Evolutionary conservation across 192 early-diverging fungal species (phyloP).

Genomic region (Obelidium mucronatum): DNA sequence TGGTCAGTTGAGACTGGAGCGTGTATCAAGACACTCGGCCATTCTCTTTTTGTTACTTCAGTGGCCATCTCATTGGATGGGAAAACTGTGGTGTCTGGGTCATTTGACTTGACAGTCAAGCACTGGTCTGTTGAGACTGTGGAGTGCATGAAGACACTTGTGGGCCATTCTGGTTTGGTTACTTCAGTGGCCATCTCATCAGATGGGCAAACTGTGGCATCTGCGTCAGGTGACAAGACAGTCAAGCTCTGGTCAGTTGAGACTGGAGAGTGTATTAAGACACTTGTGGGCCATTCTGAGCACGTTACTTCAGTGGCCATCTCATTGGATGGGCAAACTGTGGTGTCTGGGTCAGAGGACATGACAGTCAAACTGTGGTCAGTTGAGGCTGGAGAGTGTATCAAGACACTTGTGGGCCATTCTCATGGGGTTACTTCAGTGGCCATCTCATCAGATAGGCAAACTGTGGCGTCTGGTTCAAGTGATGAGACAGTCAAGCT

Average conservation of each 20-base stretch:
- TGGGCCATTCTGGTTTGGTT: too few relatives aligned
- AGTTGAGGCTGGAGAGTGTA: not conserved
- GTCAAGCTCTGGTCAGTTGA: too few relatives aligned
- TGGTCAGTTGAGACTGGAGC: not conserved
- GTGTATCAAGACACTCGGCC: slow-evolving; percentile 25
- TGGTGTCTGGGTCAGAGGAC: slow-evolving; percentile 31
- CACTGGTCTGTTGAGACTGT: slow-evolving; percentile 14
- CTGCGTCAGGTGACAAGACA: too few relatives aligned
- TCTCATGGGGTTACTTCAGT: not conserved
- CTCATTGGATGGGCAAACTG: slow-evolving; percentile 1
- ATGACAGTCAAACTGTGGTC: slow-evolving; percentile 30
- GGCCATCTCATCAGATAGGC: not conserved
- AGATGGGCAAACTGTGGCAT: too few relatives aligned
- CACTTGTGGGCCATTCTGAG: slow-evolving; percentile 20
- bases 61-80: slow-evolving; percentile 26
- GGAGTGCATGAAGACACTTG: not conserved
- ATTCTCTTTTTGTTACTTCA: not conserved
- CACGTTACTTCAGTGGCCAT: slow-evolving; percentile 22
- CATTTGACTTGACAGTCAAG: not conserved
- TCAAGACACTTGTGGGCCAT: slow-evolving; percentile 17
- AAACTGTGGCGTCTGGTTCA: slow-evolving; percentile 14
- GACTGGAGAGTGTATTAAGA: too few relatives aligned
- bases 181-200: too few relatives aligned
- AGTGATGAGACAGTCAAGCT: slow-evolving; percentile 33
- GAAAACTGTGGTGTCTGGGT: slow-evolving; percentile 17